These are phyloP conservation scores for Penicillium sp. DNA, from an alignment of 2,329 filamentous ascomycete species.

Conservation along the genomic window DNA sequence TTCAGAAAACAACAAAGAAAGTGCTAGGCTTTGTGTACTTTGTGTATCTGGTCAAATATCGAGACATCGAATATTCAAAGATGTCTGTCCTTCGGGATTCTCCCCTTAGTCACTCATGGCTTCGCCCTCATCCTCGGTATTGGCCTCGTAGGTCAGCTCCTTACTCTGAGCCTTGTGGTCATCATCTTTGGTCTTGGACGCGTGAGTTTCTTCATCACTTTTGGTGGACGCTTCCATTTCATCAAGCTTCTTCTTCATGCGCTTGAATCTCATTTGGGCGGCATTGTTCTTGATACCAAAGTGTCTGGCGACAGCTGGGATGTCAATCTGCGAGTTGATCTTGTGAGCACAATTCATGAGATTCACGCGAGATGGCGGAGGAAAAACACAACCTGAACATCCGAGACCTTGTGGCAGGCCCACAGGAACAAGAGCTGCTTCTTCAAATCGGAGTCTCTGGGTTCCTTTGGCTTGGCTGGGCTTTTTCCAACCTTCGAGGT, in stretches of 20 bases:
- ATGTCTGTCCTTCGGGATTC: neutral
- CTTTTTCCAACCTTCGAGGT: neutral
- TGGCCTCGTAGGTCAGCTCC: neutral
- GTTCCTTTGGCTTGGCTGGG: neutral
- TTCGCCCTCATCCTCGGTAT: neutral
- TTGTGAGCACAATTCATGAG: neutral
- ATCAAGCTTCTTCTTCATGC: slow-evolving; percentile 1
- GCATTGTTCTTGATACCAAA: neutral
- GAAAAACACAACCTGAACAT: neutral
- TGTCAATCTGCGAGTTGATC: neutral
- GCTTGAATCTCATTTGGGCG: neutral
- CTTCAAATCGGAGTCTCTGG: neutral
- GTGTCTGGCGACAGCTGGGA: neutral
- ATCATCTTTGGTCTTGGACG: neutral
- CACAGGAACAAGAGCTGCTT: slow-evolving; percentile 2
- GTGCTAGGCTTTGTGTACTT: neutral
- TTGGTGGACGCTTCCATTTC: neutral
- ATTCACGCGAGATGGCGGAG: too few relatives aligned
- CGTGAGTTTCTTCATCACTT: neutral
- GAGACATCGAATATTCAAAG: neutral
- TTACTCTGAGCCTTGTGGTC: neutral
- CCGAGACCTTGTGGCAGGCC: neutral
- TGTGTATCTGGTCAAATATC: neutral
- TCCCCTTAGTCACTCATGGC: neutral
- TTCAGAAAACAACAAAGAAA: neutral